These are phyloP conservation scores for Carex scoparia DNA, from an alignment of 176 grass and related monocot species.

Conservation along the genomic window DNA sequence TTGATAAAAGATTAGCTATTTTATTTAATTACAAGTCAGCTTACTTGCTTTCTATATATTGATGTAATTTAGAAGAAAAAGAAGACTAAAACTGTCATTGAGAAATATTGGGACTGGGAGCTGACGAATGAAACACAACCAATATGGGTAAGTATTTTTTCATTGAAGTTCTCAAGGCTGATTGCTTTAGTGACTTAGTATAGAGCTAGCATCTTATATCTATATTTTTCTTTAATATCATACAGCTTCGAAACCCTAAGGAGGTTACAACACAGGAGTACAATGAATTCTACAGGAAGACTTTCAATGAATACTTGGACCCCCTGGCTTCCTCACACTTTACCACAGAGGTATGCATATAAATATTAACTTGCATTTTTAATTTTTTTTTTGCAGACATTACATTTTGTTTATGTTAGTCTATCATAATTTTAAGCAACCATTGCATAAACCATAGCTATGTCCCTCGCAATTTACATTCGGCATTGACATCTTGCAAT, in stretches of 20 bases:
- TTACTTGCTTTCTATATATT: neutral
- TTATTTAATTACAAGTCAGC: neutral
- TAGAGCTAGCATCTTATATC: neutral
- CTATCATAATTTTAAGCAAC: neutral
- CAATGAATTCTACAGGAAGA: conserved; percentile 97
- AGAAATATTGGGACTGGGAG: conserved; percentile 99
- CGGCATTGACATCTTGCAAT: neutral
- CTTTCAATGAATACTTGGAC: conserved; percentile 86
- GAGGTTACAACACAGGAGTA: conserved; percentile 89
- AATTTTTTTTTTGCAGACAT: neutral
- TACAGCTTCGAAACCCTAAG: conserved; percentile 74
- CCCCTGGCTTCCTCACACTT: conserved; percentile 91
- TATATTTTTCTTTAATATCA: neutral
- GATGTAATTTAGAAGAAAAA: conserved; percentile 57
- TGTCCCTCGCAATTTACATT: neutral
- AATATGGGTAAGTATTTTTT: conserved; percentile 64
- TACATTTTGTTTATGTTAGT: neutral
- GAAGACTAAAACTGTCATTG: conserved; percentile 84
- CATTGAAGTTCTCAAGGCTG: conserved; percentile 2
- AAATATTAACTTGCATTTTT: conserved; percentile 1
- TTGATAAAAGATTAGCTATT: neutral
- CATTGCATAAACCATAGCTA: neutral
- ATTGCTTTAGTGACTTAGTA: neutral
- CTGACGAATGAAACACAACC: conserved; percentile 95
- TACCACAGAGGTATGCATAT: conserved; percentile 67